phyloP scores from a whole-genome alignment of 352 stramenopile species.

The Phytophthora idaei region DNA sequence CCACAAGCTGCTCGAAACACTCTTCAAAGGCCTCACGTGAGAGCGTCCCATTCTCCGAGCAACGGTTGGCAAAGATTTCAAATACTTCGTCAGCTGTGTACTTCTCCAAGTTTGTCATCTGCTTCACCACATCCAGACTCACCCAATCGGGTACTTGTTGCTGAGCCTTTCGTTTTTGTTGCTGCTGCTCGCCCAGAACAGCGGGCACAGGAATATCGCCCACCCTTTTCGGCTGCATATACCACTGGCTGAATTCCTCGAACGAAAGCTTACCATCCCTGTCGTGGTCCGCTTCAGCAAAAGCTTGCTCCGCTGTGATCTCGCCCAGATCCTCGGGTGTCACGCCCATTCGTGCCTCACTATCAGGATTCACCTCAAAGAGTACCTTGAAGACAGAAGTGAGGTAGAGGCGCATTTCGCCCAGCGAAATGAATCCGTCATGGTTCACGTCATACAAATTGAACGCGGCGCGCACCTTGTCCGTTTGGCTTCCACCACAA shows the following conservation, averaged over 20 bases:
- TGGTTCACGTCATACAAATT: slow-evolving; percentile 89
- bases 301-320: slow-evolving; percentile 83
- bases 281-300: slow-evolving; percentile 78
- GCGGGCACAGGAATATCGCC: slow-evolving; percentile 23
- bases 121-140: slow-evolving; percentile 77
- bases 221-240: slow-evolving; percentile 51
- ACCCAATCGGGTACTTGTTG: slow-evolving; percentile 58
- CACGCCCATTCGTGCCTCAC: slow-evolving; percentile 60
- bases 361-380: slow-evolving; percentile 82
- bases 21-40: slow-evolving; percentile 83
- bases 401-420: slow-evolving; percentile 86
- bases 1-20: slow-evolving; percentile 85
- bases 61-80: slow-evolving; percentile 86
- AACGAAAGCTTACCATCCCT: slow-evolving; percentile 84
- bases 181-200: slow-evolving; percentile 26
- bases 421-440: slow-evolving; percentile 85
- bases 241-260: slow-evolving; percentile 86
- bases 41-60: slow-evolving; percentile 76
- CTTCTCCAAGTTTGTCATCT: slow-evolving; percentile 87
- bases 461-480: slow-evolving; percentile 86
- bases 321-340: slow-evolving; percentile 71
- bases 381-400: slow-evolving; percentile 89
- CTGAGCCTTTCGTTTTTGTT: slow-evolving; percentile 15
- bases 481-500: slow-evolving; percentile 64
- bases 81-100: slow-evolving; percentile 86